Evolutionary conservation across 2,329 filamentous ascomycete species (phyloP), one percentile per base, ranked within the genome.

Genomic region (Davidsoniella neocaledoniae): DNA sequence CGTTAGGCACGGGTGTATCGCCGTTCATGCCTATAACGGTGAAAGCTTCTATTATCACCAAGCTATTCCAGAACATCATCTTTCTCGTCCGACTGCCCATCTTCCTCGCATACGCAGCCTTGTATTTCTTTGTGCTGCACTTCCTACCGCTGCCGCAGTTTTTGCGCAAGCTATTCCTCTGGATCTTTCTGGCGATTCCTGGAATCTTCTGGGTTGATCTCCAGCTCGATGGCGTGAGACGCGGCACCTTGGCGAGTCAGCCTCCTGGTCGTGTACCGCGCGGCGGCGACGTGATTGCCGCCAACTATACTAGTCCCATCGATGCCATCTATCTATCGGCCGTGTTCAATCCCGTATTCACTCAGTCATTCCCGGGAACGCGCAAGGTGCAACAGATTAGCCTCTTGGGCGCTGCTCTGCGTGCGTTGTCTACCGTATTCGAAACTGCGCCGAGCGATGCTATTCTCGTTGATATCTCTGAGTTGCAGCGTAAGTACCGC

Each of bases 121-220:
- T 77, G 59, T 94, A 93, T 67, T 91, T 96, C 62, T 61, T 84
- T 53, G 59, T 94, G 54, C 73, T 96, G 48, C 85, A 90, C 67
- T 84, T 81, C 73, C 74, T 94, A 12, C 87, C 87, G 0, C 61
- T 77, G 17, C 74, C 74, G 12, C 64, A 68, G 29, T 63, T 71
- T 52, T 60, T 79, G 41, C 86, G 86, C 60, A 96, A 96, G 66
- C 77, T 84, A 10, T 77, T 86, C 45, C 68, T 96, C 48, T 96
- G 91, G 90, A 75, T 79, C 54, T 76, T 96, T 56, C 76, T 98
- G 57, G 83, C 79, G 37, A 83, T 94, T 53, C 86, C 88, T 0
- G 90, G 91, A 25, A 85, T 98, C 52, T 96, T 88, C 87, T 96
- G 90, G 90, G 81, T 95, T 51, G 91, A 98, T 65, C 70, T 98